Base-by-base conservation (phyloP, 2,329 filamentous ascomycete species). In the Sclerotinia nivalis region DNA sequence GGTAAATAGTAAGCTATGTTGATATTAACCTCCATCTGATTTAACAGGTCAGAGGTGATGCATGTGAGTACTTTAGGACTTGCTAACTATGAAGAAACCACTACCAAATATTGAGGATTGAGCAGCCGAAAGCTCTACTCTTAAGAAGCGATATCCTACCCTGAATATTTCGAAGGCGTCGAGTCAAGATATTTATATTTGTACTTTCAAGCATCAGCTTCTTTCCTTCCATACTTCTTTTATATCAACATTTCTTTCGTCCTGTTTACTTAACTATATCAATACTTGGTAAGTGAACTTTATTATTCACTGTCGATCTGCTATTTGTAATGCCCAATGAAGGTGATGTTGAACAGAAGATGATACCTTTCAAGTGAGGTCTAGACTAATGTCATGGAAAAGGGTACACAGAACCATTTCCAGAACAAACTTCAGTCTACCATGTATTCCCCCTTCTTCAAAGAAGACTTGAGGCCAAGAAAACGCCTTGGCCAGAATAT, bases 341-440 rank as follows among this genome's bases (percentile, higher is more conserved):
- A 60, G 25, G 10, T 28, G 15, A 43, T 22, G 40, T 28, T n/a
- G 22, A 20, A 52, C 15, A 28, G 15, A 47, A 47, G 31, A 47
- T 45, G 6, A 56, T 54, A 54, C 50, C 45, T 65, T 56, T 37
- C 49, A 69, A 52, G 67, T 55, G 52, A 54, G 50, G 49, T 65
- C 40, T 61, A 58, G 59, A 56, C 67, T 69, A 65, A 69, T 69
- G 55, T 43, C 22, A 52, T 43, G 58, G 58, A 54, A 64, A 62
- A 49, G 50, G 67, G 49, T 37, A 56, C 3, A 69, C 67, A 69
- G 50, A 65, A 69, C 40, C 67, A 55, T 31, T 47, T 54, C 59
- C 66, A 68, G 9, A 37, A 20, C 40, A 65, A 65, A 18, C 9
- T 28, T 18, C 34, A 40, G 10, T 69, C 34, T 50, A 58, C 37